These are phyloP conservation scores for Ocimum tenuiflorum DNA, from an alignment of 257 asterid genomes.

Conservation along the genomic window DNA sequence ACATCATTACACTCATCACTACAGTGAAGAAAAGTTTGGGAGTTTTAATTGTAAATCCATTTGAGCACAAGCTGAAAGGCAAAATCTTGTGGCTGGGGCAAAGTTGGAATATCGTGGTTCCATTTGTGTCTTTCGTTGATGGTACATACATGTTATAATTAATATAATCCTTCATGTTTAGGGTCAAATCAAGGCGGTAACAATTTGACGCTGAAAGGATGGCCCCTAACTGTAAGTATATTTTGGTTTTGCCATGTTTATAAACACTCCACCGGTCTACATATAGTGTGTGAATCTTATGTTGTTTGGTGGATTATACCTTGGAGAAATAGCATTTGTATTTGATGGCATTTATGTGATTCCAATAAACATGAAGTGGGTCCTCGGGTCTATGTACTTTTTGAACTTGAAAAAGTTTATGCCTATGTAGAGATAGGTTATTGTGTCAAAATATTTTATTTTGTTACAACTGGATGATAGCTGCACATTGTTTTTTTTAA, in stretches of 20 bases:
- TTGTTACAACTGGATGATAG: no score
- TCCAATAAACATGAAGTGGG: not conserved
- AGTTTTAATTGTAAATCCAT: not conserved
- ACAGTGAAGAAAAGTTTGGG: not conserved
- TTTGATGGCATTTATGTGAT: not conserved
- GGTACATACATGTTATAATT: constrained; percentile 8
- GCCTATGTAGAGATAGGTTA: not conserved
- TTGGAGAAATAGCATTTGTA: not conserved
- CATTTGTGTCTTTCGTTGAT: constrained; percentile 2
- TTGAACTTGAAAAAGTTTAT: no score
- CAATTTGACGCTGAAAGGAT: constrained; percentile 94
- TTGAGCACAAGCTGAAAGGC: constrained; percentile 5
- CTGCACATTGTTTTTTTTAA: not conserved
- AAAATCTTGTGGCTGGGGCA: not conserved
- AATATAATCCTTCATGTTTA: constrained; percentile 29
- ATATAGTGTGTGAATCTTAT: not conserved
- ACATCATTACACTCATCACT: not conserved
- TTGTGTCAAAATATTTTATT: not conserved
- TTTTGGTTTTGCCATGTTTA: not conserved
- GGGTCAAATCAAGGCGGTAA: constrained; percentile 94
- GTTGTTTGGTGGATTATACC: not conserved
- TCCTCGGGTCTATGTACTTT: not conserved
- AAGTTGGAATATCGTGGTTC: not conserved
- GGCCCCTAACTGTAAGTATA: constrained; percentile 93
- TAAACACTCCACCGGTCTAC: not conserved